These are phyloP conservation scores for Plasmopara muralis DNA, from an alignment of 352 stramenopile genomes.

Conservation along the genomic window DNA sequence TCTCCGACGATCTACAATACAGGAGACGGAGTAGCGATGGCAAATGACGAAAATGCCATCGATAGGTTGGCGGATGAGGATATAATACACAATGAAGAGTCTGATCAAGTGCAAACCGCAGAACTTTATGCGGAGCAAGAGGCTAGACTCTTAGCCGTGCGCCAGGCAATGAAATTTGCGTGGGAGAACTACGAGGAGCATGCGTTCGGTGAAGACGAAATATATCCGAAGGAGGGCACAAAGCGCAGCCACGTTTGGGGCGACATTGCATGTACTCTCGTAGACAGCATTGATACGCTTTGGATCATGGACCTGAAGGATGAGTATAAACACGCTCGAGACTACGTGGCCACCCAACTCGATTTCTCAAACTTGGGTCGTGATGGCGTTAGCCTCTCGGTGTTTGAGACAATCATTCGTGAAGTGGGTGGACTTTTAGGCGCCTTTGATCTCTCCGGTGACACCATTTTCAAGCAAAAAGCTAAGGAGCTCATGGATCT, in stretches of 20 bases:
- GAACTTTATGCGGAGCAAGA: conserved; percentile 31
- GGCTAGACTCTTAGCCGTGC: conserved; percentile 35
- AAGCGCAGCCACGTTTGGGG: conserved; percentile 85
- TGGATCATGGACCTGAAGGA: conserved; percentile 94
- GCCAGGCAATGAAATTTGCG: conserved; percentile 65
- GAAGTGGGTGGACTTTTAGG: conserved; percentile 95
- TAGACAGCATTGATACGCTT: conserved; percentile 95
- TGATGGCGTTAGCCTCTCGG: conserved; percentile 69
- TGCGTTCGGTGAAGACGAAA: conserved; percentile 95
- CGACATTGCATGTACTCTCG: conserved; percentile 85
- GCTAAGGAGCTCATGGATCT: conserved; percentile 89
- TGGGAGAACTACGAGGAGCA: conserved; percentile 89
- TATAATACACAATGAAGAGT: conserved; percentile 3
- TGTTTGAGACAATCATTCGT: conserved; percentile 99
- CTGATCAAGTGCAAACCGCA: conserved; percentile 14
- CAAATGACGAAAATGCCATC: no score
- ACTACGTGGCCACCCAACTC: conserved; percentile 81
- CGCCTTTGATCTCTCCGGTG: conserved; percentile 89
- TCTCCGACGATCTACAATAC: no score
- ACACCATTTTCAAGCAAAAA: conserved; percentile 88
- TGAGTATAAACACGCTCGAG: conserved; percentile 86
- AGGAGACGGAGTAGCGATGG: no score
- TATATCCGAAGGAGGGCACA: conserved; percentile 70
- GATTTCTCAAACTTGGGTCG: conserved; percentile 75
- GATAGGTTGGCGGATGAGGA: no score